Evolutionary conservation across 2,329 filamentous ascomycete species (phyloP), one percentile per base, ranked within the genome.

Genomic region (Penicillium aurantiogriseum): DNA sequence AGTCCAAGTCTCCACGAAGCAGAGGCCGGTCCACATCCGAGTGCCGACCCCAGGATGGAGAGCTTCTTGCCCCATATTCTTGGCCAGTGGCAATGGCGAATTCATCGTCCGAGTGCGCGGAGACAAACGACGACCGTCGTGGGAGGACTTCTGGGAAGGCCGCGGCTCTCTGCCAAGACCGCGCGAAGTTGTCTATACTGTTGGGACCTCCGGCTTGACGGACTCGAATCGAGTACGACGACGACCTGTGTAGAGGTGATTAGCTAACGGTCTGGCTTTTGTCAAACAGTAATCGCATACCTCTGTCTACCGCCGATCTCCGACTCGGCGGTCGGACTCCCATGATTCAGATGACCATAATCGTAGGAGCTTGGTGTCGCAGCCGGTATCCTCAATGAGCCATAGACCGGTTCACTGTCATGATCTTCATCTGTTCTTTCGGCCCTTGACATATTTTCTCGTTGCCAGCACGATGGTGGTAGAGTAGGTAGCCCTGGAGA

Each of bases 121-220:
- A 83, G 52, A 90, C 80, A 71, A 96, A 91, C 35, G 90, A 88
- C 15, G 87, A 86, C 17, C 87, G 85, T 54, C 90, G 87, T 5
- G 91, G 91, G 35, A 94, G 88, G 65, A 96, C 90, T 73, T 97
- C 92, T 62, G 86, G 84, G 74, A 97, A 97, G 56, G 84, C 88
- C 27, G 92, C 91, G 38, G 93, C 93, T 72, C 93, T 87, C 75
- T 93, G 91, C 89, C 92, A 96, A 67, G 91, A 96, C 59, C 89
- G 85, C 44, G 92, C 90, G 72, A 97, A 97, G 69, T 92, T 96
- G 69, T 94, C 88, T 67, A 97, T 89, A 74, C 90, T 95, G 79
- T 97, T 97, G 60, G 92, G 88, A 50, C 93, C 93, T 63, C 93
- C 94, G 47, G 90, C 88, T 59, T 96, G 87, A 64, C 76, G 69